A percentile compares a stretch with the other conserved stretches of the same genome.
Conservation (phyloP, 495 filamentous ascomycete genomes). For the Tricharina praecox region DNA sequence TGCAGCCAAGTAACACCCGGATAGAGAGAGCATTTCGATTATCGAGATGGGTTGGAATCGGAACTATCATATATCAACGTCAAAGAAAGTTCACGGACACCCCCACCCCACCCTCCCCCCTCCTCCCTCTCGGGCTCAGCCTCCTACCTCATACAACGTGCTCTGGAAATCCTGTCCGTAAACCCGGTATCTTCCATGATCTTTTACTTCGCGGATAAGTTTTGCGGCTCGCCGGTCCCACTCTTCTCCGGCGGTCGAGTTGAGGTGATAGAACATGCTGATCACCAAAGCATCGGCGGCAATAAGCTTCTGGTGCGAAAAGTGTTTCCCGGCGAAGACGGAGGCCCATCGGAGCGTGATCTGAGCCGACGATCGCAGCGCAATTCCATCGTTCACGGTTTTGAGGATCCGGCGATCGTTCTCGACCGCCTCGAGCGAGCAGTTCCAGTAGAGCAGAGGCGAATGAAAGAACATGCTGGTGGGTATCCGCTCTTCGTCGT, state of each 20-base stretch:
- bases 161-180: constrained; percentile 37
- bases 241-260: constrained; percentile 38
- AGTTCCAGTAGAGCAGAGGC: constrained; percentile 58
- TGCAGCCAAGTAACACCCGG: constrained; percentile 41
- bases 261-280: constrained; percentile 45
- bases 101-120: too few species aligned
- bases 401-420: constrained; percentile 41
- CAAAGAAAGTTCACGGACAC: neutral
- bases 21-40: constrained; percentile 40
- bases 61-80: constrained; percentile 33
- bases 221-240: constrained; percentile 40
- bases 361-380: constrained; percentile 42
- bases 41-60: constrained; percentile 49
- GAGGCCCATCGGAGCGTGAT: constrained; percentile 53
- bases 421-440: constrained; percentile 37
- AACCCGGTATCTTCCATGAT: constrained; percentile 38
- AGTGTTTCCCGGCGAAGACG: constrained; percentile 57
- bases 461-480: constrained; percentile 43
- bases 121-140: neutral
- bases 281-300: constrained; percentile 59
- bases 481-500: constrained; percentile 5
- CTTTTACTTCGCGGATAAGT: constrained; percentile 30
- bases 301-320: constrained; percentile 40
- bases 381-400: constrained; percentile 44
- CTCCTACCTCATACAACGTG: constrained; percentile 43